Base-by-base conservation (phyloP, 202 grass and related monocot species). In the Cymbopogon flexuosus region DNA sequence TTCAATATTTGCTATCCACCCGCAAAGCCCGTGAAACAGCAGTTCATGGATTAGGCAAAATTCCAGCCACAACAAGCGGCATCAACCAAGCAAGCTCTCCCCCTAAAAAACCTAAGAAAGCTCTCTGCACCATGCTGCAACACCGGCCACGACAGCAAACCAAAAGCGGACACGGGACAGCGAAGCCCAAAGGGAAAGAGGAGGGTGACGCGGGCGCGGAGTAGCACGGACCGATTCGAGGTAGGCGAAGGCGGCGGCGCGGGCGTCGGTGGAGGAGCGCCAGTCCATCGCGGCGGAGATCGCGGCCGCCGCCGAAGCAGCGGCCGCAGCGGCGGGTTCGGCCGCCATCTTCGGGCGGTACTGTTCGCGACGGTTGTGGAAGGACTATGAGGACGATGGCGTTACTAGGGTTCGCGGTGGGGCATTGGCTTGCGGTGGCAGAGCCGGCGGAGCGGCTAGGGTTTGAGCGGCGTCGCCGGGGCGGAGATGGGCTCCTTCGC, bases 201-300 rank as follows among this genome's bases (percentile, higher is more conserved):
- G 45, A 65, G 12, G 21, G 23, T 51, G 41, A 62, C 45, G 39
- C 34, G 43, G 34, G n/a, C 8, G 24, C 14, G n/a, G 56, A 49
- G 79, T 43, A 34, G 72, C 78, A 87, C 88, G 65, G 29, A 97
- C 94, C 71, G 91, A 94, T 86, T 97, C 94, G 74, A 98, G 84
- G 74, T 91, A 98, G n/a, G 86, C 83, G 69, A 98, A 89, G 60
- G 95, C 95, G 13, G 92, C 84, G 37, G 84, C 74, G 35, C 95
- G 92, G 29, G 90, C 79, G 56, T 89, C 95, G 12, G 88, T 90
- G 10, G 90, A 73, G 11, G 88, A 94, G 63, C 88, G 79, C 95
- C 90, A 93, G 88, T 98, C 92, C 73, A 94, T 78, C 35, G 69
- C 88, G 7, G 92, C 88, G 82, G 86, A 79, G 82, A 98, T 98